Base-by-base conservation (phyloP, 108 stramenopile species). In the Cyclostephanos tholiformis region DNA sequence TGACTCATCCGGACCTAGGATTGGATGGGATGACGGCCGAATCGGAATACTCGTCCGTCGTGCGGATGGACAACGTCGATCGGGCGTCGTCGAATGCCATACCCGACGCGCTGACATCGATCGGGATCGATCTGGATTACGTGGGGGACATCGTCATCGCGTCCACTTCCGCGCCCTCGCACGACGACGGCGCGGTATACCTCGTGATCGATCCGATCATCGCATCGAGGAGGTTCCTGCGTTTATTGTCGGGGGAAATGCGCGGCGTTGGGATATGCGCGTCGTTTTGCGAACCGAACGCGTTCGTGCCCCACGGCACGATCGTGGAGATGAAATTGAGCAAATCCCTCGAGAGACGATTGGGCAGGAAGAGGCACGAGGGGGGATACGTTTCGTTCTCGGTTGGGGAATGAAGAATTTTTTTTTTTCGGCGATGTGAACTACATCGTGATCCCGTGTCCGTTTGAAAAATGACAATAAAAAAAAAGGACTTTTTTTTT, bases 271-370 rank as follows among this genome's bases (percentile, higher is more conserved):
- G 80, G 5, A 75, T 81, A 16, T 58, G 13, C 29, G 35, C 75
- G 14, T 49, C 62, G 35, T 43, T 71, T 1, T 48, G 69, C 14
- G 80, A 81, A 26, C 49, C 55, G 39, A 55, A 75, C 66, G 80
- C 74, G 60, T 81, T 75, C 56, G 75, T 81, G 80, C 80, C 80
- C n/a, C 25, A 65, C 46, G 80, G 80, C 19, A 68, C 65, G 39
- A 70, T 75, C 6, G 73, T 74, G 35, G 80, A 81, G 53, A 81
- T 81, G 80, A 81, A 74, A 63, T 62, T 81, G 49, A 81, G 69
- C 51, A 62, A 68, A 29, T 56, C 75, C 43, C 58, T 81, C 23
- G 80, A 75, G 27, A 35, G 80, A 44, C 66, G 70, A 38, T 64
- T 81, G 69, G 68, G 66, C 32, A 52, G 80, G n/a, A 81, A 81